Percentiles rank a stretch among this genome's conserved stretches.
Evolutionary conservation across 2,329 filamentous ascomycete species (phyloP).

Genomic region (Beauveria sp.): DNA sequence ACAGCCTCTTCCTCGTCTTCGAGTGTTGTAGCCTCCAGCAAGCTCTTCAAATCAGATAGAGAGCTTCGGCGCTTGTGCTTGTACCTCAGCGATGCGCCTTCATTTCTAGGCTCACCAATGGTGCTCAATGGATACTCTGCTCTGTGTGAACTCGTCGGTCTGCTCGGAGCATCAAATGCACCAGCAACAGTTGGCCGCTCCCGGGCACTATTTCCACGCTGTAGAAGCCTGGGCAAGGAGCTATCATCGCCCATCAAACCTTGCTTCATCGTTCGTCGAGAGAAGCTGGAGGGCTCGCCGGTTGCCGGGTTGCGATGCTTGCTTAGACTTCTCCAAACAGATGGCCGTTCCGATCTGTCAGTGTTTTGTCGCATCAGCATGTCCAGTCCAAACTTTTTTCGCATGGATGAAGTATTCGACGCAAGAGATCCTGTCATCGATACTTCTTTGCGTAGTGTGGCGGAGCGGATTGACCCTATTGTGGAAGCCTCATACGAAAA

Average conservation of each 20-base stretch:
- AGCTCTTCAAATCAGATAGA: constrained; percentile 70
- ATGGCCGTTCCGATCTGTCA: constrained; percentile 61
- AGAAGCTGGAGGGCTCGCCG: constrained; percentile 55
- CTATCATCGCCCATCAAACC: constrained; percentile 71
- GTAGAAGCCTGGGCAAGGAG: constrained; percentile 35
- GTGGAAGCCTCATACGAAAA: constrained; percentile 31
- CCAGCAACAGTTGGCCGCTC: constrained; percentile 55
- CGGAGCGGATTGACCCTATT: constrained; percentile 54
- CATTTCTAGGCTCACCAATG: constrained; percentile 49
- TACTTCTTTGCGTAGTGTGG: constrained; percentile 42
- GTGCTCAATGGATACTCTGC: constrained; percentile 50
- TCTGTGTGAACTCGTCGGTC: constrained; percentile 51
- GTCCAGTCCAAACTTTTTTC: constrained; percentile 77
- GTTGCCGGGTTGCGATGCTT: constrained; percentile 61
- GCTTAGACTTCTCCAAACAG: constrained; percentile 81
- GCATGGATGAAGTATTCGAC: constrained; percentile 79
- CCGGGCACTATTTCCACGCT: constrained; percentile 45
- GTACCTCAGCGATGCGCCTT: constrained; percentile 32
- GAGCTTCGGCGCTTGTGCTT: constrained; percentile 85
- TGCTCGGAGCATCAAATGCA: constrained; percentile 51
- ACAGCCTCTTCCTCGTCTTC: constrained; percentile 28
- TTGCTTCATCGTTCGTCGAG: constrained; percentile 58
- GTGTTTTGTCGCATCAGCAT: constrained; percentile 70
- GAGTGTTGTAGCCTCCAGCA: constrained; percentile 56
- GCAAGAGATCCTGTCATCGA: constrained; percentile 66